Conservation (phyloP, 257 asterid species). For the Solanum piurae region DNA sequence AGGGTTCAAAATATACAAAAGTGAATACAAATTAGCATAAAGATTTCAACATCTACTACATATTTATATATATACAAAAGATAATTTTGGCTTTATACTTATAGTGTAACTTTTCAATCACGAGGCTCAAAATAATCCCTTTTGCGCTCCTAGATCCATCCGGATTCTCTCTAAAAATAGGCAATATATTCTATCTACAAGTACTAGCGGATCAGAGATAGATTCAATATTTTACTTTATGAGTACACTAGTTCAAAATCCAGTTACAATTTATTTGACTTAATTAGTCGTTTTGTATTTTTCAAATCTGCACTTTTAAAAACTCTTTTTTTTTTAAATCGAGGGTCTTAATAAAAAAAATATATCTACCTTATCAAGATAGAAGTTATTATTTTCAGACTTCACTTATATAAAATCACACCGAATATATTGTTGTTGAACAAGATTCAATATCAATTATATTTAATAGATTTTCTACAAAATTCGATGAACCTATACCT, state of each 20-base stretch:
- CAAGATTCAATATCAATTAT: neutral
- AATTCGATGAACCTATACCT: neutral
- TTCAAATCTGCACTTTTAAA: neutral
- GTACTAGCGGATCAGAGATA: neutral
- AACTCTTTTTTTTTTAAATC: neutral
- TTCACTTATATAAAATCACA: neutral
- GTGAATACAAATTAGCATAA: neutral
- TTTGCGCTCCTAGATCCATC: neutral
- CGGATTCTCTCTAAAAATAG: neutral
- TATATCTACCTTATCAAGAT: neutral
- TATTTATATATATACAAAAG: neutral
- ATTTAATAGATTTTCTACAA: neutral
- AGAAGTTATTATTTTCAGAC: too few relatives aligned
- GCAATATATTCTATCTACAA: neutral
- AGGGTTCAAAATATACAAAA: neutral
- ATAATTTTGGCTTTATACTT: neutral
- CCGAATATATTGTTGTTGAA: neutral
- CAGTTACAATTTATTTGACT: neutral
- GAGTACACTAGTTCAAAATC: neutral
- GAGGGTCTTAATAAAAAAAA: neutral
- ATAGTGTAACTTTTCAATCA: neutral
- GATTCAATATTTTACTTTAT: neutral
- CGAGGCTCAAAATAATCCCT: neutral
- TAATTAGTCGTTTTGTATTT: neutral
- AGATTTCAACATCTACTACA: neutral